Percentiles rank a stretch among this genome's conserved stretches.
phyloP scores from a whole-genome alignment of 495 filamentous ascomycete species.

The Podospora pseudocomata region DNA sequence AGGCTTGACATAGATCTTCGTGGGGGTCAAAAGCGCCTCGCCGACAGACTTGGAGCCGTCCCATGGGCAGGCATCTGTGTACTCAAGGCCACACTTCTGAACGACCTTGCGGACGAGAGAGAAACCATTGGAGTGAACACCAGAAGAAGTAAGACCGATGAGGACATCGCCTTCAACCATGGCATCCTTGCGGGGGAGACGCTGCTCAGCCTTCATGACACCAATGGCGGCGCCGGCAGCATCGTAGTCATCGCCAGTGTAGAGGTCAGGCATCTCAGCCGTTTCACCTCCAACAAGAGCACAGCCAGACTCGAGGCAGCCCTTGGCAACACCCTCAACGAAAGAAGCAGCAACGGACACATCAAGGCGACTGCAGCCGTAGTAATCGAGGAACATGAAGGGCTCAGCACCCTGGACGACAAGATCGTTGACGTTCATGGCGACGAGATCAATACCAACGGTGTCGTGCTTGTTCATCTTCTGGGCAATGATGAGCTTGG shows the following conservation, averaged over 20 bases:
- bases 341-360: conserved; percentile 72
- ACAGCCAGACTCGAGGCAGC: conserved; percentile 76
- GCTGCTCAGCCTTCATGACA: conserved; percentile 62
- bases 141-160: conserved; percentile 75
- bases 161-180: conserved; percentile 83
- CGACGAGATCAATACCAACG: conserved; percentile 92
- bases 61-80: conserved; percentile 73
- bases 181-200: conserved; percentile 68
- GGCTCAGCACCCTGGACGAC: conserved; percentile 93
- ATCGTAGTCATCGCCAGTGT: conserved; percentile 78
- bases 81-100: conserved; percentile 63
- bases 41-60: conserved; percentile 53
- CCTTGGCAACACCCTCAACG: conserved; percentile 79
- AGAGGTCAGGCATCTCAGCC: conserved; percentile 95
- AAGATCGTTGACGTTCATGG: conserved; percentile 98
- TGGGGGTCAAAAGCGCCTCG: conserved; percentile 71
- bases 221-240: conserved; percentile 85
- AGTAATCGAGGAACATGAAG: conserved; percentile 94
- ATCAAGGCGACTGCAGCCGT: conserved; percentile 81
- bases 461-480: conserved; percentile 83
- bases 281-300: conserved; percentile 95
- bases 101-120: conserved; percentile 88
- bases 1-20: conserved; percentile 74
- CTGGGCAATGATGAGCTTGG: conserved; percentile 93
- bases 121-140: conserved; percentile 93